Base-by-base conservation (phyloP, 169 alveolate species). In the Plasmodium falciparum region DNA sequence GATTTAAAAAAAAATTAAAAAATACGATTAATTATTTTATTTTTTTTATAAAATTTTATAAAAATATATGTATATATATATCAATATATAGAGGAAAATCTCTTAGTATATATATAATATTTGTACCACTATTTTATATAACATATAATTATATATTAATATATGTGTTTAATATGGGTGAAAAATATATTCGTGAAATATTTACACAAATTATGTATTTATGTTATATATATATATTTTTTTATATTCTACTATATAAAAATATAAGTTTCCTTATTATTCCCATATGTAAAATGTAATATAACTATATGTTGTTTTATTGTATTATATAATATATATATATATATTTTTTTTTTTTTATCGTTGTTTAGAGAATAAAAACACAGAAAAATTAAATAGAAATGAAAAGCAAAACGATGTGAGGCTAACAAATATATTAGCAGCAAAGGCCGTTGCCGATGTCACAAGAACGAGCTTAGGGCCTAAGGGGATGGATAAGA, bases 401-500 rank as follows among this genome's bases (percentile, higher is more conserved):
- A 94, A 93, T 67, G 96, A 94, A 52, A 95, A 95, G 73, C 93
- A 88, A 73, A 93, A 94, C 17, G 97, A 96, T 65, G 97, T 96
- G 43, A 93, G 96, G 72, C 92, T 88, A 63, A 92, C 94, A 74
- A 96, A 96, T 94, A 96, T 96, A 59, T 74, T 96, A 63, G 98
- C 98, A 22, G 98, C 98, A 9, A 95, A 93, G 70, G 99, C 99
- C 43, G 99, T 98, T 59, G 98, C 99, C 12, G 99, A 99, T 88
- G 98, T 98, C 59, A 95, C 99, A 45, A 97, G 99, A 89, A 98
- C 99, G 8, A 96, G 99, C 67, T 92, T 99, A 65, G 99, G 99
- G n/a, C 99, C 99, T 5, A 96, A 98, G 93, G 99, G 99, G 43
- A 99, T 99, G 99, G 99, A 99, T 95, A 99, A 99, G 95, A 98